Evolutionary conservation across 768 basidiomycete species (phyloP), one percentile per base, ranked within the genome.

Genomic region (Amyloporia xantha): DNA sequence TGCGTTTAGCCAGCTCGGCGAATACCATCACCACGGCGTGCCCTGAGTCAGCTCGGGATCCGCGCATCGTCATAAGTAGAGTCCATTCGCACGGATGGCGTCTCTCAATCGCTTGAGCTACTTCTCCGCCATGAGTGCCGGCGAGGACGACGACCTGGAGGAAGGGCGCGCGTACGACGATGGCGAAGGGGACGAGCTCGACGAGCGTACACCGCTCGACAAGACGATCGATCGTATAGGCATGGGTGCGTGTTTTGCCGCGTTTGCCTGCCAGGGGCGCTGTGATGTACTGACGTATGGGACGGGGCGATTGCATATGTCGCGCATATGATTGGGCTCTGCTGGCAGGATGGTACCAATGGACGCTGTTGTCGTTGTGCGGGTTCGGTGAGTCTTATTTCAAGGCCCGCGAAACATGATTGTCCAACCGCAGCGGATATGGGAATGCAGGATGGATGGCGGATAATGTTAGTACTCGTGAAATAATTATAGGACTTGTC

Each of bases 361-460:
- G 86, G 88, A 79, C 78, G 4, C 65, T 91, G 36, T 60, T 92
- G 39, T 87, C 86, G 15, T 67, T 94, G 10, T 95, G 92, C 70
- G 91, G 91, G 38, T 87, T 91, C 55, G 89, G 91, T 91, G 69
- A 63, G 88, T 70, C 1, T 38, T 37, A n/a, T 15, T 33, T 7
- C 30, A 33, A 33, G 7, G 9, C 9, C 15, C 30, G 30, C 30
- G 30, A 33, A 15, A 7, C 9, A n/a, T n/a, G n/a, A n/a, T n/a
- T n/a, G n/a, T n/a, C n/a, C 6, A 50, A 15, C 15, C 37, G n/a
- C n/a, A n/a, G n/a, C n/a, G n/a, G n/a, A n/a, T n/a, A 33, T 33
- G n/a, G n/a, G n/a, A n/a, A 24, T 19, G n/a, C 37, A 89, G 92
- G 91, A 25, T 95, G 92, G 92, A 73, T 91, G 76, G 91, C 91